Base-by-base conservation (phyloP, 2,329 filamentous ascomycete species). In the Pseudogymnoascus sp. region DNA sequence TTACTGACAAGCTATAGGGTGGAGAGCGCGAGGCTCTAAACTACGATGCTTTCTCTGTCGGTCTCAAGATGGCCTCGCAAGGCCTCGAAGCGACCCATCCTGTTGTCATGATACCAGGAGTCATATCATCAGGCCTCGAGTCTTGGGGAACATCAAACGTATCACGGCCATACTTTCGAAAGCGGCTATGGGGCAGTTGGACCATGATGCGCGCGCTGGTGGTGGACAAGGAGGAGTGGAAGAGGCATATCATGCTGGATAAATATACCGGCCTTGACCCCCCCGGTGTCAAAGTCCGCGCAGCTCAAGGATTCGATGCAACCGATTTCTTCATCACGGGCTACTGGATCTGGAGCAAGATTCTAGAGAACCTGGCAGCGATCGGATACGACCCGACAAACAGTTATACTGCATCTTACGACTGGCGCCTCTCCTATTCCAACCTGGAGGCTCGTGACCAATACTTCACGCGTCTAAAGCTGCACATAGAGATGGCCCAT, bases 261-360 rank as follows among this genome's bases (percentile, higher is more conserved):
- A 92, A 93, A 74, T 76, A 85, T 38, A 97, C 93, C 0, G 94
- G 94, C 0, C 79, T 99, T 21, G 94, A 99, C 73, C 94, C 94
- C 1, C 90, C 92, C 0, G 86, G 87, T 10, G 85, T 97, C 69
- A 97, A 97, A 77, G 77, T 99, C 17, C 86, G 94, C 38, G 91
- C 94, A 7, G 92, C 94, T 0, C 94, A 97, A 73, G 94, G 94
- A 1, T 99, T 99, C 69, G 94, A 99, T 75, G 94, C 94, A 2
- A 92, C 94, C 9, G 94, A 99, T 76, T 99, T 99, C 78, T 94
- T 95, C 75, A 88, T 89, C 65, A 89, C 86, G 0, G 86, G 86
- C 8, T 99, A 99, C 76, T 99, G 94, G 94, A 97, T 99, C 64
- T 73, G 72, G 92, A 97, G 91, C 77, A 97, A 97, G 77, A 97